Evolutionary conservation across 2,329 filamentous ascomycete species (phyloP), one percentile per base, ranked within the genome.

Genomic region (Talaromyces rugulosus): DNA sequence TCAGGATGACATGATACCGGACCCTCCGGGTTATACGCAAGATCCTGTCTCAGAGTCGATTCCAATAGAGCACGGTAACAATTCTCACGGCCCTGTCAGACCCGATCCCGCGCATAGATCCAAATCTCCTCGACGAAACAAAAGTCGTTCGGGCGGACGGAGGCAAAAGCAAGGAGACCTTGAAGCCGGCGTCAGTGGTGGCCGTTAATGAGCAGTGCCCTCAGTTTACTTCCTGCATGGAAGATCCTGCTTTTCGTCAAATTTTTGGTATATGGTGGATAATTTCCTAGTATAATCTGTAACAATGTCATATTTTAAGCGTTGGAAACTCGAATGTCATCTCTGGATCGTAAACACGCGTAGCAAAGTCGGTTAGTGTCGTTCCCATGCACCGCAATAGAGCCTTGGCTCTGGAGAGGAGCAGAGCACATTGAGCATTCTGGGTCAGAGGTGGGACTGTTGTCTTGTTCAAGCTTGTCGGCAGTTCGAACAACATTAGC

Each of bases 401-500:
- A 87, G 3, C 86, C 87, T 4, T 80, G 79, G 65, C 83, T 83
- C 61, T 87, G 83, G 12, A 92, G 79, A 36, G 85, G 84, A 76
- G 89, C 85, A 56, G 85, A 85, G 74, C 92, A 96, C 8, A 94
- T 73, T 36, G 83, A 82, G 69, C 92, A 96, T 55, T 68, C 68
- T 28, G 67, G 67, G 14, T 70, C 72, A 52, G 66, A 71, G 23
- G 69, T 70, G 7, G 72, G 74, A 1, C 65, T 66, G 54, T 68
- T 68, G 27, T 78, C 68, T 0, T 79, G 72, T 53, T 87, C 81
- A 47, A 98, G 82, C 76, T 96, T 96, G 58, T 87, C 88, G n/a
- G 90, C 89, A 36, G 94, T 99, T 65, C 92, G 87, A 5, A 97
- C 94, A 9, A 99, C 95, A 73, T 99, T 99, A 34, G 93, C 89